A percentile compares a stretch with the other conserved stretches of the same genome.
Conservation (phyloP, 306 rosid species). For the Canavalia ensiformis region DNA sequence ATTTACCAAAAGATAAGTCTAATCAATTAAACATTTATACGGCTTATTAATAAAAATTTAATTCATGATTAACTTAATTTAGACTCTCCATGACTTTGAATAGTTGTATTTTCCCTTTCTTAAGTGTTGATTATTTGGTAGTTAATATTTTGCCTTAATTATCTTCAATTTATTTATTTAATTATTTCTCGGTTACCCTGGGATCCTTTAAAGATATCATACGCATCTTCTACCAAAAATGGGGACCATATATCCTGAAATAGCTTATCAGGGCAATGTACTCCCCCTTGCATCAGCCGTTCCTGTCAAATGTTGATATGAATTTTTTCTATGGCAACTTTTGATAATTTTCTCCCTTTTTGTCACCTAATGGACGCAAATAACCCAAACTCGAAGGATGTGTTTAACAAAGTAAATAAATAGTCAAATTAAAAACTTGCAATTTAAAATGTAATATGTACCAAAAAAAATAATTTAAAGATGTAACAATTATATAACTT, state of each 20-base stretch:
- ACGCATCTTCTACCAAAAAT: neutral
- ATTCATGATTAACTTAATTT: neutral
- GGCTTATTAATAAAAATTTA: too few relatives aligned
- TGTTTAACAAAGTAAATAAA: too few relatives aligned
- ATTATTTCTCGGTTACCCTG: neutral
- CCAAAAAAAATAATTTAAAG: too few relatives aligned
- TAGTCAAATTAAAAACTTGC: too few relatives aligned
- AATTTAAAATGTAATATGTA: too few relatives aligned
- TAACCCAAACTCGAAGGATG: too few relatives aligned
- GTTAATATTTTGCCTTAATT: neutral
- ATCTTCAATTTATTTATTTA: too few relatives aligned
- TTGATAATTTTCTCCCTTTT: neutral
- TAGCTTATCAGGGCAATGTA: neutral
- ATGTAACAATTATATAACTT: too few relatives aligned
- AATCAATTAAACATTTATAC: too few relatives aligned
- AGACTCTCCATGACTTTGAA: neutral
- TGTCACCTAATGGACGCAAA: neutral
- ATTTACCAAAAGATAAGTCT: neutral
- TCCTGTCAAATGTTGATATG: neutral
- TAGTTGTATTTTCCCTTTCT: neutral
- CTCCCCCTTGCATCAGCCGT: neutral
- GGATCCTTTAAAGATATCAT: neutral
- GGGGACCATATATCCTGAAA: slow-evolving; percentile 33
- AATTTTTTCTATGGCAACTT: neutral
- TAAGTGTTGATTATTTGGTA: neutral